These are phyloP conservation scores for Macrolepiota albuminosa DNA, from an alignment of 768 basidiomycete species.

Conservation along the genomic window DNA sequence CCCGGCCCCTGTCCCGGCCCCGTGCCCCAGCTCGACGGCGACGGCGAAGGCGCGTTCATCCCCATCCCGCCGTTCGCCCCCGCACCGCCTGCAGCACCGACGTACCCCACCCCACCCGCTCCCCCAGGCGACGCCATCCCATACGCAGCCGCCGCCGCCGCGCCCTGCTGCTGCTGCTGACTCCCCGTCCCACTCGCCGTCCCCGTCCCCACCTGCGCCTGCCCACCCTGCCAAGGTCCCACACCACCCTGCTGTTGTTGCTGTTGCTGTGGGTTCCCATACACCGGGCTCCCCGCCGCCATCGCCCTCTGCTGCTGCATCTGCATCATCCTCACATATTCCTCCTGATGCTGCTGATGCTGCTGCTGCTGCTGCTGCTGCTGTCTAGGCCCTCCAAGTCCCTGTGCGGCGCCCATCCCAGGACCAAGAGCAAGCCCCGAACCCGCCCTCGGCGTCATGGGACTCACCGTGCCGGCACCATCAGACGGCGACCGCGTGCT, in stretches of 20 bases:
- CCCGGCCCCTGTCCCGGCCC: neutral
- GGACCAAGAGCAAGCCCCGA: neutral
- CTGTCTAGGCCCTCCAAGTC: too few relatives aligned
- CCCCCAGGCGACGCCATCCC: constrained; percentile 41
- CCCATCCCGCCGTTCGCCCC: constrained; percentile 12
- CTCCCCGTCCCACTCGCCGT: constrained; percentile 19
- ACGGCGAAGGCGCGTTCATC: constrained; percentile 25
- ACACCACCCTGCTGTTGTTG: constrained; percentile 4
- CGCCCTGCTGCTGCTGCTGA: constrained; percentile 19
- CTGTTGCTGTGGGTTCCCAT: constrained; percentile 23
- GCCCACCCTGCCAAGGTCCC: constrained; percentile 17
- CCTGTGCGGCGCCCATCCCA: constrained; percentile 11
- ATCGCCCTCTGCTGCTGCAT: constrained; percentile 34
- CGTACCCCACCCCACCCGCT: constrained; percentile 20
- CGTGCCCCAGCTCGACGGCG: constrained; percentile 2
- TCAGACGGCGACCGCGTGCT: constrained; percentile 76
- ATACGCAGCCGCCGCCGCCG: constrained; percentile 22
- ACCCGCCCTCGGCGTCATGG: constrained; percentile 30
- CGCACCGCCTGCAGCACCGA: constrained; percentile 1
- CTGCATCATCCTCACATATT: constrained; percentile 53
- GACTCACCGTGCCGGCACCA: constrained; percentile 33
- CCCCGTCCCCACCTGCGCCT: constrained; percentile 6
- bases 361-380: too few relatives aligned
- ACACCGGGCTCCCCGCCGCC: constrained; percentile 30
- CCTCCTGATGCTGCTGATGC: constrained; percentile 32